phyloP scores from a whole-genome alignment of 352 stramenopile genomes.

The Globisporangium takayamanum region DNA sequence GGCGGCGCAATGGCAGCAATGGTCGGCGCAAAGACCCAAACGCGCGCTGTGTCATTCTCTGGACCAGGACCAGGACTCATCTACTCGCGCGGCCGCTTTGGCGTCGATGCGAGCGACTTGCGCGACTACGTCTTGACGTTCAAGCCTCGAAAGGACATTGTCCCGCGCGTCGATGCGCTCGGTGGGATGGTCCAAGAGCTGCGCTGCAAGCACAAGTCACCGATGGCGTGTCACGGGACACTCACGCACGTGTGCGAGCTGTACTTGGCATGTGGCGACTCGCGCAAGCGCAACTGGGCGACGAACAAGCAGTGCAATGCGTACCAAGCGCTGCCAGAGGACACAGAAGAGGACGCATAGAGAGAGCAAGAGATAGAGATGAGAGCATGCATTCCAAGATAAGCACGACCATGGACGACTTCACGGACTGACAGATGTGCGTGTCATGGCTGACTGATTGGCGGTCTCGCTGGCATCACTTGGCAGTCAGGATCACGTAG shows the following conservation, averaged over 20 bases:
- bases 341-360: constrained; percentile 9
- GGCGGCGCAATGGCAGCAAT: constrained; percentile 70
- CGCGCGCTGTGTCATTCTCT: constrained; percentile 68
- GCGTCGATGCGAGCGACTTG: constrained; percentile 46
- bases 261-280: constrained; percentile 65
- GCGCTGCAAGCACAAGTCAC: constrained; percentile 58
- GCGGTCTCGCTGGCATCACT: constrained; percentile 16
- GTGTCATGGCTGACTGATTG: too few relatives aligned
- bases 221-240: constrained; percentile 66
- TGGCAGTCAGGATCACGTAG: constrained; percentile 67
- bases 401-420: too few relatives aligned
- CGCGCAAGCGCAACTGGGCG: constrained; percentile 52
- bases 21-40: constrained; percentile 65
- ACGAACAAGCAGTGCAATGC: constrained; percentile 44
- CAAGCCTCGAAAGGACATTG: constrained; percentile 72
- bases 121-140: constrained; percentile 78
- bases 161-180: constrained; percentile 65
- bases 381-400: too few relatives aligned
- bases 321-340: constrained; percentile 30
- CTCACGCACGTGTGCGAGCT: constrained; percentile 73
- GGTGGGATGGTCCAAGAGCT: constrained; percentile 76
- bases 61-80: constrained; percentile 61
- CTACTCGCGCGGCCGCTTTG: constrained; percentile 70
- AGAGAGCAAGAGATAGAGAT: background rate
- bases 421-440: too few relatives aligned